Evolutionary conservation across 1,284 basidiomycete genomes (phyloP).

Genomic region (Exsudoporus floridanus): DNA sequence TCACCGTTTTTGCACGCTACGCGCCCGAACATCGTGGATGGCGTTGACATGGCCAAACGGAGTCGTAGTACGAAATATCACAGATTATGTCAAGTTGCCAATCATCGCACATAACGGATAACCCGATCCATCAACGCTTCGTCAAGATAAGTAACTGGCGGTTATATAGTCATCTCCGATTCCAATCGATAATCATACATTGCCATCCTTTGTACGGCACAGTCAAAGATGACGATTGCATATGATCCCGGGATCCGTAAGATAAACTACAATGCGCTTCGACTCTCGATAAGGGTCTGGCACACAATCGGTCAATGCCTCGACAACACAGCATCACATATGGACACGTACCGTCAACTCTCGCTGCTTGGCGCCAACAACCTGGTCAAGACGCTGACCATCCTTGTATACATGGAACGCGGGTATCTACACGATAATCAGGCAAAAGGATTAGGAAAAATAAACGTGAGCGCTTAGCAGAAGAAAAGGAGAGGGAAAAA

Average conservation of each 20-base stretch:
- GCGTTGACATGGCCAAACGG: not conserved
- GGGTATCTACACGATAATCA: constrained; percentile 52
- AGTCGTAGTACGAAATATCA: too few relatives aligned
- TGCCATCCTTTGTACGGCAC: not conserved
- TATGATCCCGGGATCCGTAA: not conserved
- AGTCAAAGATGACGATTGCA: not conserved
- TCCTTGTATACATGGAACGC: constrained; percentile 72
- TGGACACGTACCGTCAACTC: constrained; percentile 9
- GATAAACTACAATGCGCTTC: too few relatives aligned
- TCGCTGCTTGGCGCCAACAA: constrained; percentile 58
- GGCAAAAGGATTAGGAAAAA: not conserved
- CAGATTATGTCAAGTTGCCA: not conserved
- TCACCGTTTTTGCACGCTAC: not conserved
- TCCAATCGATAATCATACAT: constrained; percentile 9
- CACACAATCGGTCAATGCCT: not conserved
- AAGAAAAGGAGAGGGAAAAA: not conserved
- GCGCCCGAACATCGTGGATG: not conserved
- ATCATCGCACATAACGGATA: not conserved
- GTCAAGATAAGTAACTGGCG: not conserved
- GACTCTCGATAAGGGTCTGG: constrained; percentile 1
- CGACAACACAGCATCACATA: not conserved
- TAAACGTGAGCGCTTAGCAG: not conserved
- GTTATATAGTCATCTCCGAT: not conserved
- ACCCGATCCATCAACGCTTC: not conserved
- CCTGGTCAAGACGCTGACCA: constrained; percentile 50